Evolutionary conservation across 2,329 filamentous ascomycete genomes (phyloP), one percentile per base, ranked within the genome.

Genomic region (Catunica adiposa): DNA sequence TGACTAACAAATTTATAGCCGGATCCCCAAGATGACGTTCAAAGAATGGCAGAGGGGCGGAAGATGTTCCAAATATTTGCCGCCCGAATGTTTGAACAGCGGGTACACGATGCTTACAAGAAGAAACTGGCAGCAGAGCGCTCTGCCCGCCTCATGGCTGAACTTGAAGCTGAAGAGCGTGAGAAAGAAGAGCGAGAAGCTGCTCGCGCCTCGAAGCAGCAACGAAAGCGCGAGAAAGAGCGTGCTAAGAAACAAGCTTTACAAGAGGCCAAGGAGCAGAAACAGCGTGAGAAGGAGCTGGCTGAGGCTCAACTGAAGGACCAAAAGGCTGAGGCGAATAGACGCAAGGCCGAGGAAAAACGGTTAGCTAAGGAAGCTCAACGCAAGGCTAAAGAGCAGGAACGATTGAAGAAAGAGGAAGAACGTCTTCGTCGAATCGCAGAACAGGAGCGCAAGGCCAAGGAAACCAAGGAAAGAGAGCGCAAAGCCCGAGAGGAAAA

Each of bases 31-130:
- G 96, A 89, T 53, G 90, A 97, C 73, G 88, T 95, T 71, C 89
- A 97, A 73, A 86, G 92, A 59, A 97, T 98, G 92, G 89, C 97
- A 68, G 92, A 98, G 73, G 92, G 92, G 59, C 82, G 92, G 56
- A 79, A 90, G 62, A 98, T 98, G 92, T 98, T 98, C 67, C 92
- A 98, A 68, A 97, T 98, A 67, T 98, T 98, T 69, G 92, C 92
- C 59, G 92, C 92, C 57, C 83, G 92, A 60, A 98, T 98, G 92
- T 98, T 98, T 68, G 92, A 98, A 71, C 92, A 98, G 68, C 79
- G 92, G 60, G 92, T 98, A 22, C 76, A 98, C 58, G 90, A 86
- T 44, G 92, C 92, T n/a, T 98, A 98, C 70, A 86, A 89, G 67
- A 90, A 97, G 71, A 96, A 96, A 67, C 90, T 98, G 2, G 88